Conservation (phyloP, 176 grass and related monocot species). For the Juncus inflexus region DNA sequence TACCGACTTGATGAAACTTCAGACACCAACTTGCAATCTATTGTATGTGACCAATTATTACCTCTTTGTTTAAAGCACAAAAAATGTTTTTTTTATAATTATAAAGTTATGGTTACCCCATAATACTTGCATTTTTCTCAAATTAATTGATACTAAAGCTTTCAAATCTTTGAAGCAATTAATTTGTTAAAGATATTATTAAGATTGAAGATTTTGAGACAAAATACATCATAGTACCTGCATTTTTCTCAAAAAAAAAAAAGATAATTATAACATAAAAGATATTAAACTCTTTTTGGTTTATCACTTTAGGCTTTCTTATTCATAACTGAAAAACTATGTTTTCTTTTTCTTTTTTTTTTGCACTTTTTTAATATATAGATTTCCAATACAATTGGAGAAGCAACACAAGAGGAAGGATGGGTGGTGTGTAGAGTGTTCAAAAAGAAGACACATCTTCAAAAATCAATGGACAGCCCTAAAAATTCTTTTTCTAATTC, state of each 20-base stretch:
- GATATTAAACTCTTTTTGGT: too few relatives aligned
- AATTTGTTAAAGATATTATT: not conserved
- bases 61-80: not conserved
- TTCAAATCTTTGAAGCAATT: not conserved
- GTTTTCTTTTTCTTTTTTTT: too few relatives aligned
- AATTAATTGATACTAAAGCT: not conserved
- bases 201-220: not conserved
- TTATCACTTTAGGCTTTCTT: too few relatives aligned
- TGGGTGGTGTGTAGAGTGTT: conserved; percentile 93
- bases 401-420: conserved; percentile 63
- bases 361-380: conserved; percentile 1
- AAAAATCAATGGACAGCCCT: conserved; percentile 32
- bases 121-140: too few relatives aligned
- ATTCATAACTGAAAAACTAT: too few relatives aligned
- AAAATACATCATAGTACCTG: not conserved
- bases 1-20: conserved; percentile 62
- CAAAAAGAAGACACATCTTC: conserved; percentile 76
- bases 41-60: conserved; percentile 30
- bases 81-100: not conserved
- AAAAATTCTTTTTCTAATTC: conserved; percentile 50
- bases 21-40: conserved; percentile 15
- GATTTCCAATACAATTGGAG: conserved; percentile 34
- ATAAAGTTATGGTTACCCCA: not conserved
- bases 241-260: conserved; percentile 4
- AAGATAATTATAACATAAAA: too few relatives aligned